These are phyloP conservation scores for Trypanosoma grayi DNA, from an alignment of 208 protist species.

Conservation along the genomic window DNA sequence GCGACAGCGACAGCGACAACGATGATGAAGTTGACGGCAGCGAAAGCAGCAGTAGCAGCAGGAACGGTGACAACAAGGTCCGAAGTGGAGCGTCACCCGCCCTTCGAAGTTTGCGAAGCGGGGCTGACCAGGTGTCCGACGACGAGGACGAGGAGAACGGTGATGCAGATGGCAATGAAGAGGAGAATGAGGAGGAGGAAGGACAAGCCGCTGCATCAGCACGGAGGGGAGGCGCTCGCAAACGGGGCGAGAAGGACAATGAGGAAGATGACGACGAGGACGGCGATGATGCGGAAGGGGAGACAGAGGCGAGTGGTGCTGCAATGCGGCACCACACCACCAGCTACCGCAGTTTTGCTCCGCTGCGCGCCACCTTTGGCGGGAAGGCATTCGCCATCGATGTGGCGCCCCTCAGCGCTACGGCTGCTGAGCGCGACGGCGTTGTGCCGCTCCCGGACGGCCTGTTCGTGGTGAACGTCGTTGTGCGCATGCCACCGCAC, in stretches of 20 bases:
- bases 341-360: conserved; percentile 56
- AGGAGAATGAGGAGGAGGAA: neutral
- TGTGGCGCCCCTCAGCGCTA: conserved; percentile 45
- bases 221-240: neutral
- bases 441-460: conserved; percentile 38
- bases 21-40: too few relatives aligned
- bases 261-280: conserved; percentile 24
- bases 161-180: neutral
- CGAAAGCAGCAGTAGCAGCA: too few relatives aligned
- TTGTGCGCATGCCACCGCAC: conserved; percentile 43
- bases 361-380: conserved; percentile 35
- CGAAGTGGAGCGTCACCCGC: conserved; percentile 11
- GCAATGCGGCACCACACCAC: neutral
- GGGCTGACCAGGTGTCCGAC: conserved; percentile 15
- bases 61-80: conserved; percentile 14
- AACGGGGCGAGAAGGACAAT: conserved; percentile 14
- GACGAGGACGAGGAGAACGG: conserved; percentile 17
- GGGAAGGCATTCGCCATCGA: conserved; percentile 49
- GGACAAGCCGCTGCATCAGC: neutral
- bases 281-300: conserved; percentile 7
- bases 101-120: conserved; percentile 14
- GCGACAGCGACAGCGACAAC: too few relatives aligned
- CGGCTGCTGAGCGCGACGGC: conserved; percentile 39
- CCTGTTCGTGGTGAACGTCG: conserved; percentile 74
- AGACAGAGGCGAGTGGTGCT: neutral